Percentiles rank a stretch among this genome's conserved stretches.
Evolutionary conservation across 2,329 filamentous ascomycete species (phyloP).

Genomic region (Talaromyces sp.): DNA sequence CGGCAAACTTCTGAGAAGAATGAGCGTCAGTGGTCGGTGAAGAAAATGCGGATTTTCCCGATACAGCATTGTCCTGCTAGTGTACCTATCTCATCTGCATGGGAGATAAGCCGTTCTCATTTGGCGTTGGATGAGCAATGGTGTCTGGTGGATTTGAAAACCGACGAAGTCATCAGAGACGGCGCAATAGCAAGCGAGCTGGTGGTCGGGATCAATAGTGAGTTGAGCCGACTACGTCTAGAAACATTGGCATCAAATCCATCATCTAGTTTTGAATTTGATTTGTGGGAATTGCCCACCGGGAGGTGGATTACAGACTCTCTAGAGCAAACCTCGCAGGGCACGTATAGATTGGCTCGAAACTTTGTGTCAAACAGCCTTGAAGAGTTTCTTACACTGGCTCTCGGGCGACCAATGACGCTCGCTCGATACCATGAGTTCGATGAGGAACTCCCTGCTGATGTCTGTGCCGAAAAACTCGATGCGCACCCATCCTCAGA

Average conservation of each 20-base stretch:
- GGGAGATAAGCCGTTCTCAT: constrained; percentile 77
- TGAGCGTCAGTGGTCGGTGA: constrained; percentile 47
- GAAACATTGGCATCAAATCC: constrained; percentile 32
- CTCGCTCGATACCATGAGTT: constrained; percentile 57
- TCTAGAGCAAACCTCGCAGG: constrained; percentile 1
- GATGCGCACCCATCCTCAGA: not conserved
- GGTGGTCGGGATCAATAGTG: constrained; percentile 25
- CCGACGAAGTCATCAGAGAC: constrained; percentile 7
- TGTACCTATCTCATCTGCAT: constrained; percentile 60
- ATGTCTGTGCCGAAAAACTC: not conserved
- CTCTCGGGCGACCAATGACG: constrained; percentile 72
- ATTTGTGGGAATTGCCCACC: constrained; percentile 44
- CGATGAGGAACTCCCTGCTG: not conserved
- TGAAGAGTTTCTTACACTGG: constrained; percentile 70
- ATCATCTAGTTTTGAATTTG: constrained; percentile 56
- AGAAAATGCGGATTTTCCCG: constrained; percentile 71
- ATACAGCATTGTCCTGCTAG: constrained; percentile 89
- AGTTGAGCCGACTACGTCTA: constrained; percentile 29
- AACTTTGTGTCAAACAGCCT: constrained; percentile 64
- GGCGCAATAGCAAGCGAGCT: constrained; percentile 70
- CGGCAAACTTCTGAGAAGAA: not conserved
- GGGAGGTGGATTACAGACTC: constrained; percentile 62
- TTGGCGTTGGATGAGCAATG: constrained; percentile 94
- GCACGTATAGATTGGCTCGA: constrained; percentile 48
- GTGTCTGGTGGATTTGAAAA: constrained; percentile 63